A percentile compares a stretch with the other conserved stretches of the same genome.
Evolutionary conservation across 768 basidiomycete species (phyloP).

Genomic region (Mycena pura): DNA sequence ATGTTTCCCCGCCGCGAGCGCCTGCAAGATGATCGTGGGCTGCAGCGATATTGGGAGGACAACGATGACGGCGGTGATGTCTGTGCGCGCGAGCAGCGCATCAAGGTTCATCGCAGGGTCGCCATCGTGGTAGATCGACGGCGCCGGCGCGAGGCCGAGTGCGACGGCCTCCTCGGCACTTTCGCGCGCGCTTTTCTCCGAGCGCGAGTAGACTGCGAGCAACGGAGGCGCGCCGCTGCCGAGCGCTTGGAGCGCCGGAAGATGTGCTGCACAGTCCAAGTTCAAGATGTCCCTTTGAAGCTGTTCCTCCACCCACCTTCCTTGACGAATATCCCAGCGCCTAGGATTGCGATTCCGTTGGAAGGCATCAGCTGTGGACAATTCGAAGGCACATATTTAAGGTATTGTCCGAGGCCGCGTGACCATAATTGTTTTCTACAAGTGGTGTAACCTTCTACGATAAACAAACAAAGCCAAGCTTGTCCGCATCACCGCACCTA

Average conservation of each 20-base stretch:
- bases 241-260: conserved; percentile 73
- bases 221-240: conserved; percentile 50
- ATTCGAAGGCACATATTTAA: no score
- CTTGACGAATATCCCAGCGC: conserved; percentile 80
- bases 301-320: conserved; percentile 61
- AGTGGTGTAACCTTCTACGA: no score
- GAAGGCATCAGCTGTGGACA: conserved; percentile 22
- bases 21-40: conserved; percentile 68
- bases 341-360: conserved; percentile 75
- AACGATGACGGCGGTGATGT: conserved; percentile 77
- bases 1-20: conserved; percentile 81
- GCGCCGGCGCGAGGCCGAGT: conserved; percentile 48
- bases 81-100: conserved; percentile 67
- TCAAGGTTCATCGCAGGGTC: conserved; percentile 55
- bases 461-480: no score
- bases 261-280: conserved; percentile 59
- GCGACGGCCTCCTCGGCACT: conserved; percentile 54
- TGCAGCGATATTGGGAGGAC: conserved; percentile 80
- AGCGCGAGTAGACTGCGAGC: conserved; percentile 84
- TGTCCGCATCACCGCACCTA: no score
- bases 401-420: no score
- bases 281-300: conserved; percentile 27
- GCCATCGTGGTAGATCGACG: conserved; percentile 64
- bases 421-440: no score
- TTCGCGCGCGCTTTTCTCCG: conserved; percentile 61